Evolutionary conservation across 441 rosid genomes (phyloP), one percentile per base, ranked within the genome.

Genomic region (Pelargonium myrrhifolium): DNA sequence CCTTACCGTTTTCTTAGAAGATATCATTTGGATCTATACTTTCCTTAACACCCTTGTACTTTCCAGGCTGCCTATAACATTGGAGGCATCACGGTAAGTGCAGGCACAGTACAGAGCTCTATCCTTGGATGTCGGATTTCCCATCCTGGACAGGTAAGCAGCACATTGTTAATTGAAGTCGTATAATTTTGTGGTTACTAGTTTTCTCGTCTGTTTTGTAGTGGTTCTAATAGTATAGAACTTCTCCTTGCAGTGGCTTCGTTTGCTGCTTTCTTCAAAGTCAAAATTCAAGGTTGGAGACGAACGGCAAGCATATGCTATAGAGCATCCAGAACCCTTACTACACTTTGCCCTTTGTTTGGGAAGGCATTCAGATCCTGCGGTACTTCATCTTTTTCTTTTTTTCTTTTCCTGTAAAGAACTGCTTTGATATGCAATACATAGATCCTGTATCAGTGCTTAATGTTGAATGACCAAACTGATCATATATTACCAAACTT

Each of bases 351-450:
- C 93, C 20, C 95, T 93, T 65, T 76, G 90, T 68, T 89, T 87
- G 17, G 97, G 97, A 74, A 91, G 85, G 85, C 95, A 86, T 79
- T 93, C 95, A 4, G 96, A 93, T 77, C 99, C 99, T 6, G 87
- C 90, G 82, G 97, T 93, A 90, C 63, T 69, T 67, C 53, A 68
- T 72, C 68, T 9, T 64, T 55, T 43, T 51, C 55, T 14, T 42
- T 59, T 40, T 51, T 6, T 59, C 12, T 9, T 24, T 15, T 21
- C 20, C 21, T 49, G 45, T 65, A 64, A 45, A 47, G 53, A 47
- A 14, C 18, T 47, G 58, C 58, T 51, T 51, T 6, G 2, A 51
- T 20, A 51, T 51, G 18, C 10, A 51, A 51, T 15, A n/a, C 21
- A 51, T 51, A 17, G 21, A 51, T 51, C 3, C 31, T 28, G 31